Evolutionary conservation across 208 protist species (phyloP), one percentile per base, ranked within the genome.

Genomic region (Zelonia costaricensis): DNA sequence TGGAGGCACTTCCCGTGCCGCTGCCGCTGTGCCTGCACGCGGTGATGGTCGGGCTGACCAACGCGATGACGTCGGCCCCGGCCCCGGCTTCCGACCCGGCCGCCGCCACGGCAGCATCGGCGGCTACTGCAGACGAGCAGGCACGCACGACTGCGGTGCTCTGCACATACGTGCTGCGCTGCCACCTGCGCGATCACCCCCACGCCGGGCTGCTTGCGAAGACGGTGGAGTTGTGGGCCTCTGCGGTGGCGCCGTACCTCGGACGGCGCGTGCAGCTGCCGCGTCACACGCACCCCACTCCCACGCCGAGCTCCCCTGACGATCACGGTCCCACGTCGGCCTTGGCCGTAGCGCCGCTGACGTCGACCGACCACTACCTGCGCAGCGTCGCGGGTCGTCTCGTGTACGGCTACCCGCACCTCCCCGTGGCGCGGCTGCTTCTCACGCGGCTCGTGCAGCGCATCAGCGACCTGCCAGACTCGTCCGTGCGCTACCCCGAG

Each of bases 391-490:
- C 65, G 22, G 23, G 45, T 33, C 49, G 65, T 33, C 43, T 72
- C 10, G 40, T 72, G 8, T 54, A 35, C 38, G 57, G 65, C 28
- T 65, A 64, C 28, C 65, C 65, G 12, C 65, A 72, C 30, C 18
- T 72, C 27, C 57, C 65, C 9, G 57, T 72, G 7, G 65, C 49
- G 18, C 56, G 65, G 30, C 49, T 72, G 57, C 65, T 72, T n/a
- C 18, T 72, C n/a, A 53, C 65, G 20, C 55, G 65, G 2, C 39
- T 72, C 25, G 35, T 60, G 42, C 65, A 65, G 49, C 30, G 44
- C 33, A 39, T 9, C 33, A 44, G 12, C 15, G 7, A 25, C 3
- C 12, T 15, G 4, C 6, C 46, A 10, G n/a, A n/a, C n/a, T n/a
- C n/a, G n/a, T n/a, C n/a, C n/a, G n/a, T n/a, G n/a, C n/a, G n/a